Percentiles rank a stretch among this genome's conserved stretches.
These are phyloP conservation scores for Serendipita sp. DNA, from an alignment of 1,284 basidiomycete species.

Conservation along the genomic window DNA sequence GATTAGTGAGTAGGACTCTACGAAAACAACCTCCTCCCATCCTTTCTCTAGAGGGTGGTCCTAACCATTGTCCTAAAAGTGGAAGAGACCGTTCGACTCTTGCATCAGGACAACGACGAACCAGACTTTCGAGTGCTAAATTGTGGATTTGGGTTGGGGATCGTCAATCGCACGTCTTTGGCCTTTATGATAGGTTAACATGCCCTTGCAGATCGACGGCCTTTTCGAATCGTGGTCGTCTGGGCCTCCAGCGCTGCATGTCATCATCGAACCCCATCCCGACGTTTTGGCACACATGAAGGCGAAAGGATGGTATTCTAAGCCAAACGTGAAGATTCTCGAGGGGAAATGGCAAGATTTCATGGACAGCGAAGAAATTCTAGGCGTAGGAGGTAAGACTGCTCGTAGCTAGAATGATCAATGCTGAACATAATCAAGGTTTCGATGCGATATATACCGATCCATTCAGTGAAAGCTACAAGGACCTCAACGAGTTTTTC, in stretches of 20 bases:
- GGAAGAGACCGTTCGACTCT: constrained; percentile 3
- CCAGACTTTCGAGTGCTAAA: constrained; percentile 65
- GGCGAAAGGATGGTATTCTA: constrained; percentile 60
- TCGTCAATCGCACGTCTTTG: constrained; percentile 39
- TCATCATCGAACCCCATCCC: constrained; percentile 91
- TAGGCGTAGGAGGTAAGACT: constrained; percentile 31
- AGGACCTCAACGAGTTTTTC: constrained; percentile 73
- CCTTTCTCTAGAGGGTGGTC: not conserved
- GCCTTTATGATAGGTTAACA: not conserved
- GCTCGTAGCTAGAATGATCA: too few relatives aligned
- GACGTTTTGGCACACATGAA: constrained; percentile 76
- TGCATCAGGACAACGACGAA: constrained; percentile 11
- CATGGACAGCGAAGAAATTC: constrained; percentile 40
- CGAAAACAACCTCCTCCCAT: not conserved
- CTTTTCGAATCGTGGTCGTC: constrained; percentile 55
- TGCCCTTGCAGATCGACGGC: constrained; percentile 51
- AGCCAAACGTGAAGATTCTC: constrained; percentile 65
- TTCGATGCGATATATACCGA: constrained; percentile 94
- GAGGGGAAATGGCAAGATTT: constrained; percentile 89
- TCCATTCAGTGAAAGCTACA: constrained; percentile 83
- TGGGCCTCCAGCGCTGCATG: constrained; percentile 55
- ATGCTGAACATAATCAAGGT: constrained; percentile 15
- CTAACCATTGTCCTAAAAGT: constrained; percentile 8
- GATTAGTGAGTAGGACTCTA: constrained; percentile 41
- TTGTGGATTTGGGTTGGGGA: constrained; percentile 88